A percentile compares a stretch with the other conserved stretches of the same genome.
These are phyloP conservation scores for Bryoerythrophyllum caledonicum DNA, from an alignment of 225 moss, liverwort and hornwort species.

Conservation along the genomic window DNA sequence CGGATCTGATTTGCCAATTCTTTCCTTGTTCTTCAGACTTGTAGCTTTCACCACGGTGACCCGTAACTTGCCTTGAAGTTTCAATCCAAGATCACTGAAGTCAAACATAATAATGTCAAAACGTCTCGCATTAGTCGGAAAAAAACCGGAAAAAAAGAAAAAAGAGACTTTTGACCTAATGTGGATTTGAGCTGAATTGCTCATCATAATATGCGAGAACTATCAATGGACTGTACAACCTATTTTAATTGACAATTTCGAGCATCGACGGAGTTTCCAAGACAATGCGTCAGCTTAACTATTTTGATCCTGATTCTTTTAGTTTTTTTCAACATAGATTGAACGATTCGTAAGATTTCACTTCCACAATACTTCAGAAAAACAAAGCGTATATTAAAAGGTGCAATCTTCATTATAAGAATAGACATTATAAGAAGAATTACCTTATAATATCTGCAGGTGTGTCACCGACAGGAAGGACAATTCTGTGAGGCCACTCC, in stretches of 20 bases:
- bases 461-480: conserved; percentile 68
- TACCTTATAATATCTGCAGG: conserved; percentile 62
- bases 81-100: conserved; percentile 74
- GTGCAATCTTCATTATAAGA: not conserved
- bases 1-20: conserved; percentile 86
- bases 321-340: not conserved
- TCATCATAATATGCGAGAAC: not conserved
- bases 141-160: not conserved
- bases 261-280: not conserved
- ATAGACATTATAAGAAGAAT: conserved; percentile 6
- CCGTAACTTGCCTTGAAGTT: conserved; percentile 77
- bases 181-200: not conserved
- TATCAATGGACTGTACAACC: not conserved
- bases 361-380: conserved; percentile 2
- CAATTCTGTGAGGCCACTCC: conserved; percentile 92
- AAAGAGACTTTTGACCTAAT: not conserved
- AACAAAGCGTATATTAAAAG: not conserved
- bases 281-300: not conserved
- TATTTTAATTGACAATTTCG: not conserved
- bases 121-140: not conserved
- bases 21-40: conserved; percentile 80
- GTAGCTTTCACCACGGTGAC: conserved; percentile 73
- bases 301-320: not conserved
- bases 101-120: conserved; percentile 17
- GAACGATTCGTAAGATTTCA: not conserved